phyloP scores from a whole-genome alignment of 495 filamentous ascomycete genomes.

The Arthonia radiata region DNA sequence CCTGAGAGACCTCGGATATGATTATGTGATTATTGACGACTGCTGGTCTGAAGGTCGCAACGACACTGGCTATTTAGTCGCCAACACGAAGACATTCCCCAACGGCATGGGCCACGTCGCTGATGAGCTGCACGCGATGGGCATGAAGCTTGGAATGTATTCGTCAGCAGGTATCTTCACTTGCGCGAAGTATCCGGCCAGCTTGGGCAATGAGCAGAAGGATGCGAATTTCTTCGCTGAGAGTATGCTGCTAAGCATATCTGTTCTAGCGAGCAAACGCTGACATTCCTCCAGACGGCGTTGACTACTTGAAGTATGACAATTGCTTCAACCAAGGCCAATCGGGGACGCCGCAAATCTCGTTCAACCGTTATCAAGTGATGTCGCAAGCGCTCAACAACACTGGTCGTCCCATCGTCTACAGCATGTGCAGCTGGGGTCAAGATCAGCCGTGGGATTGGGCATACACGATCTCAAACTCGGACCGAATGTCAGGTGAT shows the following conservation, averaged over 20 bases:
- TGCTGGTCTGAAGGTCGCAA: conserved; percentile 33
- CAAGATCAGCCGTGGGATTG: conserved; percentile 18
- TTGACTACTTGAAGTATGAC: conserved; percentile 43
- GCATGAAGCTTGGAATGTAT: conserved; percentile 43
- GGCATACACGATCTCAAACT: conserved; percentile 30
- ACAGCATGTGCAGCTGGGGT: conserved; percentile 43
- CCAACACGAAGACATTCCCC: conserved; percentile 30
- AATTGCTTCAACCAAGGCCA: conserved; percentile 37
- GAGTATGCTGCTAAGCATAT: no score
- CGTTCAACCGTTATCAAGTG: conserved; percentile 22
- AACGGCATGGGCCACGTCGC: conserved; percentile 33
- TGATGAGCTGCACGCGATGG: conserved; percentile 29
- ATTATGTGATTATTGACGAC: conserved; percentile 39
- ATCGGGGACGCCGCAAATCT: conserved; percentile 21
- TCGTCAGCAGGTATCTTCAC: conserved; percentile 33
- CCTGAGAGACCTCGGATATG: conserved; percentile 37
- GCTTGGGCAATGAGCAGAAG: conserved; percentile 31
- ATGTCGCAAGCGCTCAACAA: conserved; percentile 37
- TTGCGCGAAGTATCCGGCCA: conserved; percentile 37
- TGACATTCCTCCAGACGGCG: no score
- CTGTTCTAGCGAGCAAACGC: no score
- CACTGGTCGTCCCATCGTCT: conserved; percentile 32
- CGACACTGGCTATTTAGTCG: conserved; percentile 18
- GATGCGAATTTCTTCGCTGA: conserved; percentile 36
- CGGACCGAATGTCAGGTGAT: conserved; percentile 30